Evolutionary conservation across 2,329 filamentous ascomycete species (phyloP), one percentile per base, ranked within the genome.

Genomic region (Escovopsis weberi): DNA sequence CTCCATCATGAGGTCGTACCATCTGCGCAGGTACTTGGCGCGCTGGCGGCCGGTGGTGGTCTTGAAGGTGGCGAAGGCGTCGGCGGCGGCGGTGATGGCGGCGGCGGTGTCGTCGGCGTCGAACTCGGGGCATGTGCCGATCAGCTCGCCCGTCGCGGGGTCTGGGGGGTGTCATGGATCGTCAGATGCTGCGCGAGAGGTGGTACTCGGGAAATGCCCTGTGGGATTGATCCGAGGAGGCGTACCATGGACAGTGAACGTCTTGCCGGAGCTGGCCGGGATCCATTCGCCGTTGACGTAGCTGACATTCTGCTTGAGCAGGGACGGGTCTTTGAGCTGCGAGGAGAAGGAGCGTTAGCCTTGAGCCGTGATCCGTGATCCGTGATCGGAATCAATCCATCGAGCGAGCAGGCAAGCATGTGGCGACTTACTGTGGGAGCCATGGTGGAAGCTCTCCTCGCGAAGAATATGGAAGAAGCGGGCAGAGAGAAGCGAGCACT

Each of bases 241-340:
- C 57, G 50, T 63, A 81, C 79, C 82, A 49, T 75, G 71, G 46
- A 95, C 85, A 59, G 91, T 80, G 61, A 96, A 98, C 38, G 86
- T 94, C 73, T 93, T 80, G 57, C 86, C 85, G 1, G 86, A 94
- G 56, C 78, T 76, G 52, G 89, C 85, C 53, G 74, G 72, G 48
- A 93, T 75, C 85, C 88, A 98, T 73, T 94, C 75, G 55, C 91
- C 91, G 59, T 98, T 89, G 56, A 96, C 80, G 58, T 89, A 95
- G 55, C 78, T 76, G 46, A 77, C 74, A 58, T 88, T 75, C 52
- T 81, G 77, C 68, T 93, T 95, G 55, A 96, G 75, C 46, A 98
- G 74, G 23, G 82, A 85, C 33, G 76, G 75, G 53, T 89, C 84
- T 56, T 79, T 84, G 55, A 89, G 75, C 80, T 87, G 40, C 6